A percentile compares a stretch with the other conserved stretches of the same genome.
Conservation (phyloP, 441 rosid genomes). For the Capsella rubella region DNA sequence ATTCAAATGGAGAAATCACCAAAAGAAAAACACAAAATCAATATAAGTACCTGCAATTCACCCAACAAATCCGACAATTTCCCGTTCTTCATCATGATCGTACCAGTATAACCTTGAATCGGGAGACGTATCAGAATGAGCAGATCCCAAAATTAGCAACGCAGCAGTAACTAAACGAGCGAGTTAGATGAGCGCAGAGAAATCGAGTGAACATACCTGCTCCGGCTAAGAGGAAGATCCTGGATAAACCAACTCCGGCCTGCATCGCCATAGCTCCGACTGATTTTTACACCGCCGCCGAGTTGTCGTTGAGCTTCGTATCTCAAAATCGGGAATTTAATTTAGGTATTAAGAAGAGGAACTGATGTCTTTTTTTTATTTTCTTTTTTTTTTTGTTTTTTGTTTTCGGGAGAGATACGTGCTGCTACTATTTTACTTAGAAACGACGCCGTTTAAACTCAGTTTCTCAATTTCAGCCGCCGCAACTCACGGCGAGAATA, state of each 20-base stretch:
- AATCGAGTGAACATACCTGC: constrained; percentile 57
- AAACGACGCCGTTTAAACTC: constrained; percentile 17
- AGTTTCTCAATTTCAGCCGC: constrained; percentile 5
- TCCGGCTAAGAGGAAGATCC: constrained; percentile 75
- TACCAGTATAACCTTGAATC: constrained; percentile 73
- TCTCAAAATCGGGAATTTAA: constrained; percentile 4
- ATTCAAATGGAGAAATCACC: background rate
- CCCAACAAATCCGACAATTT: constrained; percentile 78
- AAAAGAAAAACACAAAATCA: background rate
- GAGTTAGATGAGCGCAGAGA: constrained; percentile 1
- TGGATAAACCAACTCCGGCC: constrained; percentile 70
- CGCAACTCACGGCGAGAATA: constrained; percentile 5
- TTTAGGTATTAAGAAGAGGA: constrained; percentile 27
- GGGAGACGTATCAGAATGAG: constrained; percentile 11
- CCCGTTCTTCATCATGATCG: constrained; percentile 73
- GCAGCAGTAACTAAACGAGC: constrained; percentile 11
- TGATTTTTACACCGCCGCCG: constrained; percentile 30
- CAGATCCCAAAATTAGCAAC: background rate
- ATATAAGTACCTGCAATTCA: constrained; percentile 72
- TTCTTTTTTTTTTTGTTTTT: background rate
- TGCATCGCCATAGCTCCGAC: constrained; percentile 84
- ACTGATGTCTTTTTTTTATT: background rate
- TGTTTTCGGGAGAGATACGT: background rate
- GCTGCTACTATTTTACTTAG: background rate
- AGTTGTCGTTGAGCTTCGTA: constrained; percentile 4